Evolutionary conservation across 495 filamentous ascomycete species (phyloP).

Genomic region (Glarea lozoyensis): DNA sequence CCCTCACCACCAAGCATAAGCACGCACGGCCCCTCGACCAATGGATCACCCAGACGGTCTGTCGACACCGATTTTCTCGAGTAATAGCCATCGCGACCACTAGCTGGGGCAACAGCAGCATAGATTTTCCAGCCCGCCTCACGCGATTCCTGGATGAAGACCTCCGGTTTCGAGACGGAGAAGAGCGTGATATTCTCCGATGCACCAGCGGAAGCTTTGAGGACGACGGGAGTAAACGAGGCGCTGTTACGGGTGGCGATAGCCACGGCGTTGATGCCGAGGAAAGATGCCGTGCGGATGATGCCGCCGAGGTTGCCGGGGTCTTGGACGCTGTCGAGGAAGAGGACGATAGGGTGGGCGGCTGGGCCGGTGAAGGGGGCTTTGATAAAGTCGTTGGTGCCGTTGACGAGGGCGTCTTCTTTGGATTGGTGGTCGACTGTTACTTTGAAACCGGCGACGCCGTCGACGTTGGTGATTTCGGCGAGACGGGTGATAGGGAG

Average conservation of each 20-base stretch:
- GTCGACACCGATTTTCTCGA: constrained; percentile 7
- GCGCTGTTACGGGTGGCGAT: constrained; percentile 62
- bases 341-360: constrained; percentile 67
- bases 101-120: constrained; percentile 56
- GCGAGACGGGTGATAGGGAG: constrained; percentile 57
- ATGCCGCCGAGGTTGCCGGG: constrained; percentile 87
- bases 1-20: constrained; percentile 80
- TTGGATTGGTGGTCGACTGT: constrained; percentile 56
- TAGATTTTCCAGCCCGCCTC: constrained; percentile 75
- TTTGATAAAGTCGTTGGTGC: constrained; percentile 30
- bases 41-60: constrained; percentile 32
- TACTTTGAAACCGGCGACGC: constrained; percentile 42
- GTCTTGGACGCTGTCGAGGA: constrained; percentile 80
- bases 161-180: constrained; percentile 48
- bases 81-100: background rate
- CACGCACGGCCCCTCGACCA: constrained; percentile 55
- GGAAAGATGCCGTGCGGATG: constrained; percentile 73
- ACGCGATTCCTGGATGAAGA: constrained; percentile 60
- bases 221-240: constrained; percentile 59
- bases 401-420: constrained; percentile 67
- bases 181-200: constrained; percentile 70
- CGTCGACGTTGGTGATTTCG: constrained; percentile 27
- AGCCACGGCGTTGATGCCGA: constrained; percentile 70
- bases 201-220: constrained; percentile 83
- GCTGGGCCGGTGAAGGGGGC: constrained; percentile 27